Evolutionary conservation across 352 stramenopile genomes (phyloP), one percentile per base, ranked within the genome.

Genomic region (Aphanomyces astaci): DNA sequence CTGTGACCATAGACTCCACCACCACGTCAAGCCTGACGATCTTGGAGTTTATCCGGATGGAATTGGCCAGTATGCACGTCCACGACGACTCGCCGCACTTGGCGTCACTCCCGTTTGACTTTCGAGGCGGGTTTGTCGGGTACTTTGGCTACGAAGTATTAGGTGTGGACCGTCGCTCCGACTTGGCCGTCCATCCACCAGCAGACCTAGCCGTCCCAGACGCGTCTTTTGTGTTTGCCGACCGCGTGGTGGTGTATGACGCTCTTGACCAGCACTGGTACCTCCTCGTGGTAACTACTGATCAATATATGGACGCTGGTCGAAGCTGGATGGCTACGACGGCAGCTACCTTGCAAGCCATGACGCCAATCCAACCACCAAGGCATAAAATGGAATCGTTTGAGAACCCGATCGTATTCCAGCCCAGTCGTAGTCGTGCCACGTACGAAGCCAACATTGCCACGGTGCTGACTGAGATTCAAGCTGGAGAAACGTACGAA

Each of bases 401-500:
- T 17, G 36, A 43, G 7, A 25, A 57, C 4, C 22, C 62, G 15
- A 77, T 93, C 2, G 70, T 87, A 4, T 91, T 91, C 43, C 68
- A 70, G 60, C 79, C 85, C 10, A 89, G 79, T 2, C 79, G 82
- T 19, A 84, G 72, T 27, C 84, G 82, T 15, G 75, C 72, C 30
- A 80, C 87, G 73, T 98, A 98, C 70, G 66, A 94, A 40, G 56
- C 75, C 4, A 86, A 97, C 70, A 96, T 98, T 66, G 72, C 74
- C 4, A 73, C 86, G 32, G 96, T 95, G 63, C 89, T 96, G 63
- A 79, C 92, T 49, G 72, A 97, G 52, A 98, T 98, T 65, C 78
- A 86, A 56, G 80, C 82, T 19, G 95, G 95, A 15, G 94, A 98
- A 73, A 97, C 92, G 27, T 98, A 98, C 74, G 94, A 98, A 77